Evolutionary conservation across 306 rosid genomes (phyloP).

Genomic region (Quercus glauca): DNA sequence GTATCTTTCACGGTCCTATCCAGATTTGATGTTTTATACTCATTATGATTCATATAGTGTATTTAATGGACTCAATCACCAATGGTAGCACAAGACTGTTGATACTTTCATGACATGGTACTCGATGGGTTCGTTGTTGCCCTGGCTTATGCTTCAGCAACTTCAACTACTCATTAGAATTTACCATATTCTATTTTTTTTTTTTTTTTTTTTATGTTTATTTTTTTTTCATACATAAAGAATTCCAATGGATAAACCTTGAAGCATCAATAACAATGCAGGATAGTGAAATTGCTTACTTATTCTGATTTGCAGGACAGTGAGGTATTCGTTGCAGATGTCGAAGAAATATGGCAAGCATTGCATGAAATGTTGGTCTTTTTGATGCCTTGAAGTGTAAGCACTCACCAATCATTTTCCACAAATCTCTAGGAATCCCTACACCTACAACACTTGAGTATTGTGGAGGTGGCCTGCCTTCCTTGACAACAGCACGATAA

Average conservation of each 20-base stretch:
- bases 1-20: not conserved
- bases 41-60: not conserved
- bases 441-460: constrained; percentile 98
- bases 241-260: not conserved
- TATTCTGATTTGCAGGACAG: constrained; percentile 89
- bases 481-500: constrained; percentile 78
- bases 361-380: constrained; percentile 86
- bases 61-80: not conserved
- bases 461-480: constrained; percentile 85
- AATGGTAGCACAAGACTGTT: not conserved
- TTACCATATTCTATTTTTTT: not conserved
- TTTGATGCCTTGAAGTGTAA: constrained; percentile 83
- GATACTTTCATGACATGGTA: not conserved
- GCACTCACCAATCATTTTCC: constrained; percentile 99
- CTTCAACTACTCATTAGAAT: not conserved
- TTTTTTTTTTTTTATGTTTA: not conserved
- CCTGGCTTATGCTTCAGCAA: not conserved
- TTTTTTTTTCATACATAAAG: not conserved
- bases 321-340: constrained; percentile 93
- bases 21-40: not conserved
- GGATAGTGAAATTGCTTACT: constrained; percentile 45
- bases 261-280: not conserved
- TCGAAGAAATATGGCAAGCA: constrained; percentile 86
- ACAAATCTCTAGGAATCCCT: constrained; percentile 94
- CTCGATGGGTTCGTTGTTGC: not conserved